phyloP scores from a whole-genome alignment of 2,329 filamentous ascomycete genomes.

The Trichoderma aggressivum region DNA sequence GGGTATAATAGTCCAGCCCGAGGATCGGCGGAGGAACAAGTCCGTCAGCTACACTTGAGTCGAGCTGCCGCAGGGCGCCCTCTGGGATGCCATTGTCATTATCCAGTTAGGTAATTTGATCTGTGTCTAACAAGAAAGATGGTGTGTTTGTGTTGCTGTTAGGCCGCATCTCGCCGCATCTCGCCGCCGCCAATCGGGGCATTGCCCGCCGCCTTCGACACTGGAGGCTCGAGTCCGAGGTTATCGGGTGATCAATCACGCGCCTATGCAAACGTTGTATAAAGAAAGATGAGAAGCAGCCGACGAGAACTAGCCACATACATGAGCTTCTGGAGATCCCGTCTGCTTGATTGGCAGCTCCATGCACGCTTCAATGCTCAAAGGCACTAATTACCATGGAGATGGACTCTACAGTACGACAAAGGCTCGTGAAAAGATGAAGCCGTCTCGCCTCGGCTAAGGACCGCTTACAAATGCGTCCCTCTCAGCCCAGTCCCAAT shows the following conservation, averaged over 20 bases:
- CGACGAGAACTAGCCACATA: background rate
- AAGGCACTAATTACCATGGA: background rate
- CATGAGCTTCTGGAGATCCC: background rate
- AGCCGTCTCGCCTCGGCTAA: background rate
- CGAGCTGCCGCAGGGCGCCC: background rate
- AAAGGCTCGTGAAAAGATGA: background rate
- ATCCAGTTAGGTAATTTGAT: background rate
- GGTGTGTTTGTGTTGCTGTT: background rate
- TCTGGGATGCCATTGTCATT: background rate
- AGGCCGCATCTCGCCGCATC: slow-evolving; percentile 1
- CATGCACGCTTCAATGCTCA: background rate
- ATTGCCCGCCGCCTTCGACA: background rate
- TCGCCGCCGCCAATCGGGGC: background rate
- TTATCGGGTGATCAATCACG: background rate
- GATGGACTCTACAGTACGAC: background rate
- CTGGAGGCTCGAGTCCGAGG: background rate
- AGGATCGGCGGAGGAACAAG: background rate
- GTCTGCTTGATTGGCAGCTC: background rate
- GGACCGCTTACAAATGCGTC: background rate
- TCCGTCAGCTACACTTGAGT: background rate
- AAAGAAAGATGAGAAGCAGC: background rate
- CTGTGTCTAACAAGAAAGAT: background rate
- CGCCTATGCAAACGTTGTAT: background rate
- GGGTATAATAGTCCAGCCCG: background rate
- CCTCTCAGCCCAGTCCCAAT: background rate